These are phyloP conservation scores for Metrosideros polymorpha DNA, from an alignment of 441 rosid species.

Conservation along the genomic window DNA sequence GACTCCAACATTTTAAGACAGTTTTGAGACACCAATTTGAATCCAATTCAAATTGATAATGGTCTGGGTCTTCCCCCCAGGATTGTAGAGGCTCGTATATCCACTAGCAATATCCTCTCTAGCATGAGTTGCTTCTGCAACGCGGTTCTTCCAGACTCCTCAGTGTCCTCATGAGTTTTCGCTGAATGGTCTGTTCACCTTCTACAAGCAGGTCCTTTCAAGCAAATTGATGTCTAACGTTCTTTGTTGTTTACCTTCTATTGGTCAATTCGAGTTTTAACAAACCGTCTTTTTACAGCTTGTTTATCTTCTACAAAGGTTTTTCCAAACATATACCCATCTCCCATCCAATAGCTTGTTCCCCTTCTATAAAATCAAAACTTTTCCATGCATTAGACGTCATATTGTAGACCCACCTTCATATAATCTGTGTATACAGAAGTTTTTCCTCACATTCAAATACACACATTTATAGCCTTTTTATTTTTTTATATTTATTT, in stretches of 20 bases:
- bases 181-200: not conserved
- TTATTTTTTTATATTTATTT: not conserved
- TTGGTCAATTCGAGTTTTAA: not conserved
- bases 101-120: not conserved
- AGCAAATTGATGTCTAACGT: not conserved
- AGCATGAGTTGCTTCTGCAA: not conserved
- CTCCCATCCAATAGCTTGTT: not conserved
- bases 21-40: not conserved
- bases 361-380: not conserved
- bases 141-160: not conserved
- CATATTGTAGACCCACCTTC: not conserved
- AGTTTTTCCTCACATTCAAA: not conserved
- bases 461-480: not conserved
- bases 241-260: not conserved
- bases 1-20: not conserved
- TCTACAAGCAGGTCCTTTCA: not conserved
- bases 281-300: not conserved
- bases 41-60: not conserved
- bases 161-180: not conserved
- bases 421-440: not conserved
- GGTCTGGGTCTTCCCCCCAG: not conserved
- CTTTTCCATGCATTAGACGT: not conserved
- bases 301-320: not conserved
- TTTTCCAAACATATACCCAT: not conserved
- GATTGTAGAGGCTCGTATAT: not conserved